phyloP scores from a whole-genome alignment of 305 asterid species.

The Petunia hybrid region DNA sequence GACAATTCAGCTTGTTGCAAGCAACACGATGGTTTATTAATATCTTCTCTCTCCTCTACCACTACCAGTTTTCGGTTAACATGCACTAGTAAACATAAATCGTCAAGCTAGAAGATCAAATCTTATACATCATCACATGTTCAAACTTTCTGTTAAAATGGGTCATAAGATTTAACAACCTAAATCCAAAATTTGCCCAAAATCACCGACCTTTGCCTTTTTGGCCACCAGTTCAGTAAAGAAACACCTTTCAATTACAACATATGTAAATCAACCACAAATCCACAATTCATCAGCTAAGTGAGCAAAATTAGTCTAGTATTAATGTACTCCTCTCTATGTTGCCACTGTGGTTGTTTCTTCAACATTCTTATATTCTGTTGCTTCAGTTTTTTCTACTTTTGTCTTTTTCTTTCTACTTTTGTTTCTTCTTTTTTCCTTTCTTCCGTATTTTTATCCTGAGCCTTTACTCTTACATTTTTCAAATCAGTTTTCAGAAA shows the following conservation, averaged over 20 bases:
- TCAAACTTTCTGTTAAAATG: neutral
- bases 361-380: no score
- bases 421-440: no score
- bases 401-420: no score
- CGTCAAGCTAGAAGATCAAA: neutral
- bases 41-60: neutral
- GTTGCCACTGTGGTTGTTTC: no score
- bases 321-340: no score
- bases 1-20: neutral
- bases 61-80: neutral
- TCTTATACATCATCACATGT: neutral
- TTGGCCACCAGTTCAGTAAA: neutral
- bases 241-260: slow-evolving; percentile 10
- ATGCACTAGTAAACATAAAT: neutral
- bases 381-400: no score
- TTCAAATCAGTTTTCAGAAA: no score
- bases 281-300: neutral
- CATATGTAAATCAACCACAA: slow-evolving; percentile 20
- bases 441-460: no score
- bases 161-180: neutral
- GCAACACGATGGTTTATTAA: neutral
- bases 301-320: neutral
- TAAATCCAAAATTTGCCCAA: neutral
- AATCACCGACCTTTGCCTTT: neutral
- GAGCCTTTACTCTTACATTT: no score